phyloP scores from a whole-genome alignment of 768 basidiomycete genomes.

The Lactarius trivialis region DNA sequence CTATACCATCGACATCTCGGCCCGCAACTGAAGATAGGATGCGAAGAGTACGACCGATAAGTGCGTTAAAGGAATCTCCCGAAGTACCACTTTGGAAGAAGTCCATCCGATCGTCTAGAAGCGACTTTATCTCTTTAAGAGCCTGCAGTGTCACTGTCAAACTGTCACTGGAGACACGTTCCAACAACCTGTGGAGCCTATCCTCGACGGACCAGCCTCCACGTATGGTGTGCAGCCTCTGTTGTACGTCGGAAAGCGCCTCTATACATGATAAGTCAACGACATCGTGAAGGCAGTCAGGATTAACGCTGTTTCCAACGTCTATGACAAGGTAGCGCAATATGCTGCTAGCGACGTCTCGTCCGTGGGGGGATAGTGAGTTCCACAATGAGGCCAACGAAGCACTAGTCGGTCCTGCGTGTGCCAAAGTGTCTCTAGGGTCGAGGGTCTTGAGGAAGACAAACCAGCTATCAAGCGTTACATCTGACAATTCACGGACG shows the following conservation, averaged over 20 bases:
- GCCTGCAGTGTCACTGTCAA: conserved; percentile 67
- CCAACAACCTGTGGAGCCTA: conserved; percentile 58
- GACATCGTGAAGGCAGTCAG: conserved; percentile 60
- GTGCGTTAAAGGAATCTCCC: conserved; percentile 81
- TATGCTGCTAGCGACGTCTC: conserved; percentile 47
- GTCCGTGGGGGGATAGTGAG: conserved; percentile 46
- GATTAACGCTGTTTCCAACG: conserved; percentile 45
- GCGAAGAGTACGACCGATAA: conserved; percentile 61
- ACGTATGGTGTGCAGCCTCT: conserved; percentile 41
- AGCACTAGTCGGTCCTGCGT: conserved; percentile 83
- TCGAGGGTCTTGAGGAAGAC: conserved; percentile 65
- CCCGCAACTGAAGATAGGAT: conserved; percentile 63
- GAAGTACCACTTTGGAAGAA: conserved; percentile 59
- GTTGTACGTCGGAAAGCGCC: conserved; percentile 45
- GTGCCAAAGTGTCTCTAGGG: conserved; percentile 67
- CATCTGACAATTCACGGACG: conserved; percentile 67
- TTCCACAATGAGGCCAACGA: conserved; percentile 76
- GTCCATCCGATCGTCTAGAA: conserved; percentile 47
- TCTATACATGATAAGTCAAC: conserved; percentile 71
- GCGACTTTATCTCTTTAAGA: conserved; percentile 63
- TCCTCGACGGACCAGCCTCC: conserved; percentile 45
- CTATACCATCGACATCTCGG: conserved; percentile 71
- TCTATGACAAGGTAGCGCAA: conserved; percentile 67
- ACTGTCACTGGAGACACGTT: conserved; percentile 76
- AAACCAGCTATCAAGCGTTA: conserved; percentile 75